Evolutionary conservation across 73 alveolate genomes (phyloP), one percentile per base, ranked within the genome.

Genomic region (Paraurostyla sp.): DNA sequence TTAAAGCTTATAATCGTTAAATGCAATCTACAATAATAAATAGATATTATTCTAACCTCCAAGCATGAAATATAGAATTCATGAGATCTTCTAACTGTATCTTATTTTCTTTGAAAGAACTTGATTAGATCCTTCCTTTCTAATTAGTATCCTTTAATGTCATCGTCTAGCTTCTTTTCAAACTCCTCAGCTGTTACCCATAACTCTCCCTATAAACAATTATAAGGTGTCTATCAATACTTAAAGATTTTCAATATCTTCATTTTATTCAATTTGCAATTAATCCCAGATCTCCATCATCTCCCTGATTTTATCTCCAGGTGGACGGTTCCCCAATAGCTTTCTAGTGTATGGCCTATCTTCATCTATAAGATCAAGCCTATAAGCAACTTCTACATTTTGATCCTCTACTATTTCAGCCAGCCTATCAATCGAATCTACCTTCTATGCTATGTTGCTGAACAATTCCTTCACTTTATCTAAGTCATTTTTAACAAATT

Each of bases 151-250:
- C 84, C 84, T 32, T 69, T 69, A 13, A 69, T 25, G 9, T 69
- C 84, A 38, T 69, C 84, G 9, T 69, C 65, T 43, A 69, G 62
- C 43, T 69, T 43, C 41, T 69, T 69, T 32, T 69, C 84, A 38
- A 41, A 69, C 23, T 69, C 65, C 23, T 69, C 84, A 11, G 84
- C 84, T 16, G 84, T 69, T 22, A 41, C 62, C 84, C 84, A 69
- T 30, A 69, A 40, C 23, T 69, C 84, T n/a, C 84, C 84, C 84
- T 69, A 69, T 33, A 69, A 9, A 30, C 32, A 54, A 15, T 18
- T 6, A 23, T 60, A 25, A 6, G 25, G 6, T 60, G 9, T 13
- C 32, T 27, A 3, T 13, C 6, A 18, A 29, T 60, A 60, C 78
- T 23, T 60, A 50, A 3, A 60, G 45, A 2, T 60, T 7, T 27